A percentile compares a stretch with the other conserved stretches of the same genome.
Evolutionary conservation across 345 rosid genomes (phyloP).

Genomic region (Eucalyptus erythrocorys): DNA sequence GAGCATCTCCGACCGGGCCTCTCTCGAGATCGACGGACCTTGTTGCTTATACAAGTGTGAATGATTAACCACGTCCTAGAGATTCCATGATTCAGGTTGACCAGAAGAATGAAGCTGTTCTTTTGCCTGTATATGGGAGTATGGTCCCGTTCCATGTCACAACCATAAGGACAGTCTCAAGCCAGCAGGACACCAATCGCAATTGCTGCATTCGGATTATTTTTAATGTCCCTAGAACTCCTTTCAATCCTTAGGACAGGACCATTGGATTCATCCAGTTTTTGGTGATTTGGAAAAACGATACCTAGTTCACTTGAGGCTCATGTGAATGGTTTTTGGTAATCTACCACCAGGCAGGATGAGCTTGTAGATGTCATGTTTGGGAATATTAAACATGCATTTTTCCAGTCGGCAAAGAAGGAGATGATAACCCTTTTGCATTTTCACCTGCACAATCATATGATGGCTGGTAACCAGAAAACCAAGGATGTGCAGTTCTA

Average conservation of each 20-base stretch:
- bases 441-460: conserved; percentile 86
- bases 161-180: conserved; percentile 74
- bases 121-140: conserved; percentile 74
- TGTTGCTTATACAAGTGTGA: conserved; percentile 74
- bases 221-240: conserved; percentile 76
- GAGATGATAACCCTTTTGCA: conserved; percentile 86
- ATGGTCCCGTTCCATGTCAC: conserved; percentile 93
- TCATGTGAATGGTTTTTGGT: conserved; percentile 69
- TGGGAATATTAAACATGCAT: conserved; percentile 77
- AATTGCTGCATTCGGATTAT: conserved; percentile 74
- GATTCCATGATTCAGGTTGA: conserved; percentile 75
- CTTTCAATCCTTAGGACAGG: conserved; percentile 82
- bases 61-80: conserved; percentile 67
- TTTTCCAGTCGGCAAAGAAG: conserved; percentile 92
- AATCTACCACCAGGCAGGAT: conserved; percentile 62
- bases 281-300: conserved; percentile 87
- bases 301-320: conserved; percentile 80
- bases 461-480: conserved; percentile 88
- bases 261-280: conserved; percentile 78
- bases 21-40: conserved; percentile 33
- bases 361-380: conserved; percentile 85
- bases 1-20: not conserved
- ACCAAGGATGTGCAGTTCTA: conserved; percentile 92
- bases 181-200: conserved; percentile 79
- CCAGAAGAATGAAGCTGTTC: conserved; percentile 79